These are phyloP conservation scores for Alliaria petiolata DNA, from an alignment of 345 rosid species.

Conservation along the genomic window DNA sequence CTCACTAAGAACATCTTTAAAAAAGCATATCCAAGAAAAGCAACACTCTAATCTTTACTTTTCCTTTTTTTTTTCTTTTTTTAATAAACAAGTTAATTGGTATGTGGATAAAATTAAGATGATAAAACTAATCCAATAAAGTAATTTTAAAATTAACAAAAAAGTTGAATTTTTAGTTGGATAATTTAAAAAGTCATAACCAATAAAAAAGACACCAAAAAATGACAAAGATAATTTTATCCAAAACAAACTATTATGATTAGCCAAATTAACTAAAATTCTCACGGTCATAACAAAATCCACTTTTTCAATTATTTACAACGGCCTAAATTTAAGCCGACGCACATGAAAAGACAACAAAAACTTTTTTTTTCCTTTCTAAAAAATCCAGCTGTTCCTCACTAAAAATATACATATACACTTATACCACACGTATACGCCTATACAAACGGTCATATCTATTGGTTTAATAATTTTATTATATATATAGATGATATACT, in stretches of 20 bases:
- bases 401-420: slow-evolving; percentile 18
- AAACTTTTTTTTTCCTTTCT: not conserved
- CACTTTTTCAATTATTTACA: slow-evolving; percentile 17
- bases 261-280: slow-evolving; percentile 8
- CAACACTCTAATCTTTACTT: no score
- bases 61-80: no score
- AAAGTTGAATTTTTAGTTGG: not conserved
- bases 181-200: not conserved
- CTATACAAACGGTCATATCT: slow-evolving; percentile 16
- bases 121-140: not conserved
- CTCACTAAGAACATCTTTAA: not conserved
- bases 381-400: slow-evolving; percentile 14
- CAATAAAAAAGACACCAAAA: not conserved
- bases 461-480: not conserved
- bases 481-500: no score
- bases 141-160: no score
- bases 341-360: not conserved
- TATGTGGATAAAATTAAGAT: not conserved
- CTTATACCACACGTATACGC: slow-evolving; percentile 13
- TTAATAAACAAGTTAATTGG: no score
- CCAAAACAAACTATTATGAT: not conserved
- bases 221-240: not conserved
- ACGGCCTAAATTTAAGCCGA: slow-evolving; percentile 21
- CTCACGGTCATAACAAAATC: slow-evolving; percentile 16
- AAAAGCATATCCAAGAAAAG: not conserved